Conservation (phyloP, 2,329 filamentous ascomycete species). For the Penicillium sp. region DNA sequence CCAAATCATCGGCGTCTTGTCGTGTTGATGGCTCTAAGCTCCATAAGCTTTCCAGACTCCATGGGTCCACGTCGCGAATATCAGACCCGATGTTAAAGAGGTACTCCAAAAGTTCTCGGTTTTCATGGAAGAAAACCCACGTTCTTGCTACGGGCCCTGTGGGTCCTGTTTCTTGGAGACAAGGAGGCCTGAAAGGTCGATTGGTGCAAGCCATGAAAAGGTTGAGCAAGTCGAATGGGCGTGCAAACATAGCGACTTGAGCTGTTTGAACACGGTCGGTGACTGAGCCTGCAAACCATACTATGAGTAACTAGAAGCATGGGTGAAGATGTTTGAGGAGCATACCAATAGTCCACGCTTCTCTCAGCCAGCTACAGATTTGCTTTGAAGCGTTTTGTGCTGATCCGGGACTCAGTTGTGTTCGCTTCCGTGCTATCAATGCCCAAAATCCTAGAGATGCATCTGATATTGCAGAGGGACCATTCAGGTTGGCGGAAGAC, state of each 20-base stretch:
- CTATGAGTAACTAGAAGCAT: conserved; percentile 9
- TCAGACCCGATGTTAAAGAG: conserved; percentile 40
- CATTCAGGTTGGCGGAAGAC: conserved; percentile 71
- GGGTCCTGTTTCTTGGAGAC: conserved; percentile 22
- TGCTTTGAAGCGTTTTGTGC: conserved; percentile 64
- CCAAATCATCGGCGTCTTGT: conserved; percentile 32
- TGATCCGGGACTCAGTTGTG: conserved; percentile 62
- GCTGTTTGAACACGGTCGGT: conserved; percentile 63
- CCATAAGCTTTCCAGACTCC: conserved; percentile 21
- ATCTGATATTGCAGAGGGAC: conserved; percentile 73
- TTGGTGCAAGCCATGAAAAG: conserved; percentile 68
- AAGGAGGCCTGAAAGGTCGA: conserved; percentile 30
- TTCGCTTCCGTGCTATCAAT: conserved; percentile 60
- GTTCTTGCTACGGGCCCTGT: conserved; percentile 31
- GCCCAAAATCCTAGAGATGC: conserved; percentile 69
- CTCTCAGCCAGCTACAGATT: conserved; percentile 74
- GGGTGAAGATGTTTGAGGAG: conserved; percentile 8
- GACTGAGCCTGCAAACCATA: conserved; percentile 45
- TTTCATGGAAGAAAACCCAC: conserved; percentile 40
- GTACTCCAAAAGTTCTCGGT: conserved; percentile 46
- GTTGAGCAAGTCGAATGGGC: conserved; percentile 61
- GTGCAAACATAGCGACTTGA: conserved; percentile 58
- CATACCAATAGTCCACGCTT: conserved; percentile 76
- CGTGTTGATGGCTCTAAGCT: conserved; percentile 24
- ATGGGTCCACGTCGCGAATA: conserved; percentile 21